phyloP scores from a whole-genome alignment of 345 rosid genomes.

The Bruguiera parviflora region DNA sequence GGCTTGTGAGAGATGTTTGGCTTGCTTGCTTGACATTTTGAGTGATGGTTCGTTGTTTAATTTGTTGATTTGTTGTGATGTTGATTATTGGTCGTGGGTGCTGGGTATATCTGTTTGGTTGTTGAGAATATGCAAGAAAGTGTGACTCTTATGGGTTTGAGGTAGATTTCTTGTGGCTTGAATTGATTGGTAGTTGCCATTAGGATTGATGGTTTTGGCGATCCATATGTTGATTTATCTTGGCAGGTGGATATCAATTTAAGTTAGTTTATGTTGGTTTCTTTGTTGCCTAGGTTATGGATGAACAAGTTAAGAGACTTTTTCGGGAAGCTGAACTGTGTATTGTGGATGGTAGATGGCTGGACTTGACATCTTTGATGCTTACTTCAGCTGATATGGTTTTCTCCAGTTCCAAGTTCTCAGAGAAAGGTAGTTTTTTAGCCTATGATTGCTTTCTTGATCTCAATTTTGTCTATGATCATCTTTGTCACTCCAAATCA shows the following conservation, averaged over 20 bases:
- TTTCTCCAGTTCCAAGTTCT: slow-evolving; percentile 62
- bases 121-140: background rate
- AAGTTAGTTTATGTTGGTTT: background rate
- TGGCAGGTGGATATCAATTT: background rate
- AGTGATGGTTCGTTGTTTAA: too few relatives aligned
- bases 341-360: slow-evolving; percentile 58
- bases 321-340: slow-evolving; percentile 80
- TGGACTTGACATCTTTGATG: slow-evolving; percentile 80
- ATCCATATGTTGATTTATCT: too few relatives aligned
- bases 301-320: slow-evolving; percentile 67
- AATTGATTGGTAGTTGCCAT: background rate
- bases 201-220: background rate
- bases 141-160: too few relatives aligned
- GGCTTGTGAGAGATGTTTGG: too few relatives aligned
- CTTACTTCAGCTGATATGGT: slow-evolving; percentile 87
- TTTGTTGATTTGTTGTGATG: too few relatives aligned
- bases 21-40: too few relatives aligned
- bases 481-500: too few relatives aligned
- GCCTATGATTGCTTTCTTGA: too few relatives aligned
- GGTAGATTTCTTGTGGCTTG: too few relatives aligned
- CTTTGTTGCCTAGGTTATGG: slow-evolving; percentile 52
- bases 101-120: too few relatives aligned
- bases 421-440: slow-evolving; percentile 69
- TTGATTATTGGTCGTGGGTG: too few relatives aligned
- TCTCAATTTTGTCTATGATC: too few relatives aligned